phyloP scores from a whole-genome alignment of 352 stramenopile species.

The Phytophthora rubi region DNA sequence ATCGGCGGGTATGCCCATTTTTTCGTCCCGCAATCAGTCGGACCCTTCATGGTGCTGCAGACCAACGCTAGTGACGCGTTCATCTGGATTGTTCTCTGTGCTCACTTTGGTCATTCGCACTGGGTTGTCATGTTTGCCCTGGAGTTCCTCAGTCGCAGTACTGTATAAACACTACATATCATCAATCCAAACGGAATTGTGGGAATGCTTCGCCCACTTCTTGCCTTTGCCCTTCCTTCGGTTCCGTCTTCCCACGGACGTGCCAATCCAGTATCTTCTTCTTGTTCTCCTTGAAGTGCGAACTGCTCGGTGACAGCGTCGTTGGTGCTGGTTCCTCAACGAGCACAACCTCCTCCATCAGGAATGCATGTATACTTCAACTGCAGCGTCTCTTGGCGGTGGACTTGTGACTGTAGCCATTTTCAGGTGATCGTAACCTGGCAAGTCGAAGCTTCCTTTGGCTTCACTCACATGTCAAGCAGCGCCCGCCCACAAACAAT shows the following conservation, averaged over 20 bases:
- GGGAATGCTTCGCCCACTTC: not conserved
- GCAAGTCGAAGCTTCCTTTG: no score
- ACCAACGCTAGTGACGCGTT: not conserved
- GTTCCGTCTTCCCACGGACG: not conserved
- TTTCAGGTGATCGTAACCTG: conserved; percentile 9
- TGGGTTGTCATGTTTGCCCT: not conserved
- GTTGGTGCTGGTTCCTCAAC: not conserved
- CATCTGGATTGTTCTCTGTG: not conserved
- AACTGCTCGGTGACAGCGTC: not conserved
- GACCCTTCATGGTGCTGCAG: not conserved
- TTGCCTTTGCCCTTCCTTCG: not conserved
- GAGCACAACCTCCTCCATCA: not conserved
- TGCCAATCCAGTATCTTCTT: not conserved
- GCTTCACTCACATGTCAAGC: no score
- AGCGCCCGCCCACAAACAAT: no score
- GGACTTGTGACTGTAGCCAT: not conserved
- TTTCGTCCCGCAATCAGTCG: not conserved
- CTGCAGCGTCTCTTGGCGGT: conserved; percentile 2
- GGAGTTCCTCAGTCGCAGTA: not conserved
- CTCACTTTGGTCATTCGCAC: not conserved
- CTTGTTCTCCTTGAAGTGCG: not conserved
- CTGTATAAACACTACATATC: no score
- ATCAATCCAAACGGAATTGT: not conserved
- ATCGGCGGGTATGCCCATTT: not conserved
- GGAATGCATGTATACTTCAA: conserved; percentile 3